Base-by-base conservation (phyloP, 768 basidiomycete species). In the Boletus tomentosulus region DNA sequence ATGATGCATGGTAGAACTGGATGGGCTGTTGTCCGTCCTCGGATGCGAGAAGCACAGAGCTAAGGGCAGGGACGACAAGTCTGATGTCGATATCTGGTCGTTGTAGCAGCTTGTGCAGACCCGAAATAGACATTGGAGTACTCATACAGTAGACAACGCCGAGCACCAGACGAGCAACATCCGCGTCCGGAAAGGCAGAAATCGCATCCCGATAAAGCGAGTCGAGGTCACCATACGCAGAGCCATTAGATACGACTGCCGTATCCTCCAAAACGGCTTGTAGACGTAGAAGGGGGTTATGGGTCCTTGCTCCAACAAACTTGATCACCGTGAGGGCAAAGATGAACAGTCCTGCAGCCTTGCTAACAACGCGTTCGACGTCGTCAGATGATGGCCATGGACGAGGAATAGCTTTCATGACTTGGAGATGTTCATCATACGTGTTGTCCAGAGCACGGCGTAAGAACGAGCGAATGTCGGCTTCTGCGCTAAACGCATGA, bases 251-350 rank as follows among this genome's bases (percentile, higher is more conserved):
- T 16, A 22, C 50, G 1, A 34, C 25, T 6, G 12, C n/a, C 2
- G 27, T 51, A 24, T 61, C 62, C 35, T 50, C 58, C 3, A 58
- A 28, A 24, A 60, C 56, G 16, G 39, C 55, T 30, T 63, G 54
- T 4, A 64, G 44, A 25, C 62, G 59, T 10, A 45, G 22, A 8
- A 45, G 27, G 2, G 62, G 62, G 42, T 58, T 44, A 25, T 57
- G 62, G 15, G 56, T 57, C 33, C 39, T 53, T 24, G 51, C 56
- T 28, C 60, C 61, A 0, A 66, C 53, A n/a, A 65, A 70, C 33
- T 65, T 66, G 48, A 64, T 56, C 19, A 69, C 63, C 0, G 67
- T 69, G 9, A 62, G 54, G 1, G 67, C 67, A 28, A 68, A 67
- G 6, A 69, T 63, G 39, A 71, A 71, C 24, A 69, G 46, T 16